These are phyloP conservation scores for Pichia nakasei DNA, from an alignment of 805 yeast species.

Conservation along the genomic window DNA sequence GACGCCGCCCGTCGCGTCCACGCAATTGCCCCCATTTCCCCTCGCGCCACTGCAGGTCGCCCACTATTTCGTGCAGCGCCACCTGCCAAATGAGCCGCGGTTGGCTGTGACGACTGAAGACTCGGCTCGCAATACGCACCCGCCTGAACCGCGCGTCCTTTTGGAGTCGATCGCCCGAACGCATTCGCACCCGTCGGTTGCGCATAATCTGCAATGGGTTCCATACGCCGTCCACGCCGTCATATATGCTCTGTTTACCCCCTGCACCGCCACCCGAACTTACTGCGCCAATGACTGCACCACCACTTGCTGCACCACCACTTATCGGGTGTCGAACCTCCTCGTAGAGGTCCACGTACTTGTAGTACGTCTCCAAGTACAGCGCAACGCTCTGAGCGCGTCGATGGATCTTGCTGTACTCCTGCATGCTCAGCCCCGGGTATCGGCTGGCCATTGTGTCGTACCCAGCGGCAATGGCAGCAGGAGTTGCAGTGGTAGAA, in stretches of 20 bases:
- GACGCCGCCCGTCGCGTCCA: conserved; percentile 36
- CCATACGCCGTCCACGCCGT: conserved; percentile 57
- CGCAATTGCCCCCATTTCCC: conserved; percentile 45
- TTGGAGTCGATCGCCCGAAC: conserved; percentile 40
- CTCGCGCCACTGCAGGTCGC: conserved; percentile 53
- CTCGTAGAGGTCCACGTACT: conserved; percentile 35
- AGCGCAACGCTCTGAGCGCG: conserved; percentile 8
- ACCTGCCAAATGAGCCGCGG: conserved; percentile 53
- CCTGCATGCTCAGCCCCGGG: conserved; percentile 18
- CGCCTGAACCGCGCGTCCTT: conserved; percentile 16
- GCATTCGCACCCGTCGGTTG: conserved; percentile 51
- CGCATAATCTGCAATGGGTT: conserved; percentile 81
- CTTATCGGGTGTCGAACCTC: conserved; percentile 22
- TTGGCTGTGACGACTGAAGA: conserved; percentile 41
- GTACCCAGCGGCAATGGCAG: too few species aligned
- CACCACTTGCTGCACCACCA: background rate
- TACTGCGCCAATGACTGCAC: too few species aligned
- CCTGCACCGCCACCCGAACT: too few species aligned
- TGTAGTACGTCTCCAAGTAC: conserved; percentile 41
- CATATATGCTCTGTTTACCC: conserved; percentile 28
- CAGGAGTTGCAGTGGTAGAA: too few species aligned
- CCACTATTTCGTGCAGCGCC: conserved; percentile 47
- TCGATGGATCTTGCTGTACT: conserved; percentile 9
- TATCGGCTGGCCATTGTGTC: background rate
- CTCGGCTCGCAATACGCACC: conserved; percentile 57